Evolutionary conservation across 2,329 filamentous ascomycete species (phyloP).

Genomic region (Xylaria sp.): DNA sequence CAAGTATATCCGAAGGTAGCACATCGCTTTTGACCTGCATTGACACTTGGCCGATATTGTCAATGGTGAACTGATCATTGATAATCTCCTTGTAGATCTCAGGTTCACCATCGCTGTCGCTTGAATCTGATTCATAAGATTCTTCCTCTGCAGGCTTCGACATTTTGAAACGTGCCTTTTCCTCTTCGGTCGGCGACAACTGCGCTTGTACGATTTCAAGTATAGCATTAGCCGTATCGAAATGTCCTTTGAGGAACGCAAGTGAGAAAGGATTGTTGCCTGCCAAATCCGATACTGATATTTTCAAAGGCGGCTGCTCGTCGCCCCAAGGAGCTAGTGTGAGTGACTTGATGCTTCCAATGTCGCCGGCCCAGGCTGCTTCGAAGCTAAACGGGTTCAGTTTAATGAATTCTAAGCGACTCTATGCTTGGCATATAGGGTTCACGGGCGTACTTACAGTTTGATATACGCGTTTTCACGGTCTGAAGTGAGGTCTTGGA

Average conservation of each 20-base stretch:
- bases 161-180: constrained; percentile 63
- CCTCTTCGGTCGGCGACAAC: constrained; percentile 67
- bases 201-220: constrained; percentile 78
- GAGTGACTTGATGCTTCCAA: constrained; percentile 72
- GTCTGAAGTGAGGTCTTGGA: constrained; percentile 65
- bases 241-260: constrained; percentile 73
- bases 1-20: constrained; percentile 66
- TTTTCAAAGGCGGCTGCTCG: constrained; percentile 69
- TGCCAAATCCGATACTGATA: constrained; percentile 66
- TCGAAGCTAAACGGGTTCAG: constrained; percentile 66
- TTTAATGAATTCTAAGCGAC: not conserved
- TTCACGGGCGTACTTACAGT: constrained; percentile 60
- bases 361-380: constrained; percentile 77
- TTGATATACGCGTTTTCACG: constrained; percentile 70
- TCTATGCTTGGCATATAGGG: not conserved
- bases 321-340: constrained; percentile 70
- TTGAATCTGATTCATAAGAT: constrained; percentile 52
- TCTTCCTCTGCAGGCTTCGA: constrained; percentile 51
- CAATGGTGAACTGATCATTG: constrained; percentile 77
- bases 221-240: constrained; percentile 71
- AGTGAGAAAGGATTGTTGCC: constrained; percentile 73
- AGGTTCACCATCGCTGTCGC: constrained; percentile 52
- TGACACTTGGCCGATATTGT: constrained; percentile 77
- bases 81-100: constrained; percentile 66
- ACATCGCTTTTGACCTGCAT: constrained; percentile 74